Evolutionary conservation across 2,329 filamentous ascomycete species (phyloP).

Genomic region (Pyrenophora seminiperda): DNA sequence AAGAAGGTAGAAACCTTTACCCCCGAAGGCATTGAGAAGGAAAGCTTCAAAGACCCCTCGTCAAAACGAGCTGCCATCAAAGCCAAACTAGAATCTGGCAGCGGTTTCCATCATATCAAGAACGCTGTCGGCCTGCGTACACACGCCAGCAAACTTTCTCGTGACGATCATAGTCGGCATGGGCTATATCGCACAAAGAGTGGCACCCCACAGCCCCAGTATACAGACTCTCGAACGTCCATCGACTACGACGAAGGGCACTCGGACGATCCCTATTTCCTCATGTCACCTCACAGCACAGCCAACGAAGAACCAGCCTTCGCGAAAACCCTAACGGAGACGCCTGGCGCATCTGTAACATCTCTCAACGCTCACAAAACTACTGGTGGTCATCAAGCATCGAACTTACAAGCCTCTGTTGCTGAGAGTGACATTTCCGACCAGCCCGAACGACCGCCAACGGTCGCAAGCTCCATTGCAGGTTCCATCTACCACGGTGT

Average conservation of each 20-base stretch:
- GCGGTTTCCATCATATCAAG: constrained; percentile 82
- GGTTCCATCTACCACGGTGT: constrained; percentile 65
- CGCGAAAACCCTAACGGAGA: constrained; percentile 43
- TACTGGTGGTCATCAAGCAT: constrained; percentile 26
- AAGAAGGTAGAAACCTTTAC: constrained; percentile 31
- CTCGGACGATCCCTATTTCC: constrained; percentile 17
- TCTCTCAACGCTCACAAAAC: constrained; percentile 28
- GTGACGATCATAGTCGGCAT: constrained; percentile 41
- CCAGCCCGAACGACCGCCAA: constrained; percentile 44
- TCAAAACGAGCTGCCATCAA: constrained; percentile 72
- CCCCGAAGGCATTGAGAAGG: constrained; percentile 52
- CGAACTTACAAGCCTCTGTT: constrained; percentile 15
- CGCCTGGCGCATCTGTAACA: constrained; percentile 36
- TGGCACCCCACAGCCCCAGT: constrained; percentile 16
- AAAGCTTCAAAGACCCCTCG: constrained; percentile 58
- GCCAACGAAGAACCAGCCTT: constrained; percentile 37
- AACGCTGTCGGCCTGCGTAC: constrained; percentile 71
- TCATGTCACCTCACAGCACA: constrained; percentile 21
- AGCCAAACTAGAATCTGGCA: constrained; percentile 78
- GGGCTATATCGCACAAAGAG: constrained; percentile 30
- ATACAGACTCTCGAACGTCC: constrained; percentile 17
- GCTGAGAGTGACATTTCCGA: constrained; percentile 32
- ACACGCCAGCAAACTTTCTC: constrained; percentile 49
- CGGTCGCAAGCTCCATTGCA: constrained; percentile 60
- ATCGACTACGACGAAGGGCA: constrained; percentile 13